These are phyloP conservation scores for Bruguiera hainesii DNA, from an alignment of 441 rosid genomes.

Conservation along the genomic window DNA sequence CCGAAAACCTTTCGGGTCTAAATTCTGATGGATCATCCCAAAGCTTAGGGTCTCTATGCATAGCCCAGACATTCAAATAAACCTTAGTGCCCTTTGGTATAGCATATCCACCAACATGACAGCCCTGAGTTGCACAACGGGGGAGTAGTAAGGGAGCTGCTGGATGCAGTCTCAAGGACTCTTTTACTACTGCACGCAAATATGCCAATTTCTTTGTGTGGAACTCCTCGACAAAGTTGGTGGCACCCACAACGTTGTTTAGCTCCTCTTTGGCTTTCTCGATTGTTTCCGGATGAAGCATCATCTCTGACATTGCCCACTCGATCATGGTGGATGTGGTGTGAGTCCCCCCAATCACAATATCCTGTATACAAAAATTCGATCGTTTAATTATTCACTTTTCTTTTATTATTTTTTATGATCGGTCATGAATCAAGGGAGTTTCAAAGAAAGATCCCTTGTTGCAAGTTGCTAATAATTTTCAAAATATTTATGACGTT, in stretches of 20 bases:
- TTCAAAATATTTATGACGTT: too few species aligned
- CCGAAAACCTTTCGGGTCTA: constrained; percentile 50
- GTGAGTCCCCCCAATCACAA: constrained; percentile 39
- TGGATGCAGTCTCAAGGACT: constrained; percentile 45
- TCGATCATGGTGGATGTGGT: constrained; percentile 47
- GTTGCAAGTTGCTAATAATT: too few species aligned
- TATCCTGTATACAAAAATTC: constrained; percentile 17
- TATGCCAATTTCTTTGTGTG: constrained; percentile 36
- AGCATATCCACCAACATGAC: constrained; percentile 38
- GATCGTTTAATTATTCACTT: neutral
- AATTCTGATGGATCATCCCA: constrained; percentile 54
- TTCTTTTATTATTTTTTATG: neutral
- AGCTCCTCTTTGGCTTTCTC: constrained; percentile 37
- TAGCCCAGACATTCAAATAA: constrained; percentile 47
- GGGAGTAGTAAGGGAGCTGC: constrained; percentile 43
- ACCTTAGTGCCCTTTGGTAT: constrained; percentile 39
- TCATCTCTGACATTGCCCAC: constrained; percentile 46
- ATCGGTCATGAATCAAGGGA: too few species aligned
- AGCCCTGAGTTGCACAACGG: constrained; percentile 23
- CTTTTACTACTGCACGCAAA: constrained; percentile 44
- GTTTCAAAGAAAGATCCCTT: too few species aligned
- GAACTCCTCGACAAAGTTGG: constrained; percentile 41
- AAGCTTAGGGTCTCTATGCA: constrained; percentile 46
- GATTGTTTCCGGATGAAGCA: constrained; percentile 34
- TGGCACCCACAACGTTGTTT: constrained; percentile 35